These are phyloP conservation scores for Neofusicoccum cordaticola DNA, from an alignment of 2,329 filamentous ascomycete genomes.

Conservation along the genomic window DNA sequence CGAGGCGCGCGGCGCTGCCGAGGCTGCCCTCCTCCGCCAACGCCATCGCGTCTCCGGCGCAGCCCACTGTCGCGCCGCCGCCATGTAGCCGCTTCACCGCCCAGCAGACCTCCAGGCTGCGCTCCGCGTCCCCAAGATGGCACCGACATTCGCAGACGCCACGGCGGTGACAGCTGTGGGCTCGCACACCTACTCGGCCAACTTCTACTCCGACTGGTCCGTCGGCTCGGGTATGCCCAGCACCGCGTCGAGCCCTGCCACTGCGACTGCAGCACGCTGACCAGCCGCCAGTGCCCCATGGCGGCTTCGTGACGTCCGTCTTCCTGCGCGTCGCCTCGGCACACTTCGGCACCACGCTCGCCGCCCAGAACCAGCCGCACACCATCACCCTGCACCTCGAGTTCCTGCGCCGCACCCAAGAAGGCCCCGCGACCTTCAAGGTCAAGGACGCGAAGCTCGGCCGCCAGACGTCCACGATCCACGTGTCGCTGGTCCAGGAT, in stretches of 20 bases:
- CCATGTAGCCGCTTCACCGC: not conserved
- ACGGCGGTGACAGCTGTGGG: constrained; percentile 48
- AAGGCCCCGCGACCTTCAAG: constrained; percentile 55
- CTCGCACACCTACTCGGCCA: constrained; percentile 57
- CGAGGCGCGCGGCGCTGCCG: not conserved
- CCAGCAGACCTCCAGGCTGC: not conserved
- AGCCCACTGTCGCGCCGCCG: not conserved
- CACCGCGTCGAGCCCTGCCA: constrained; percentile 31
- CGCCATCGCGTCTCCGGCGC: not conserved
- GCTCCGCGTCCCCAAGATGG: constrained; percentile 23
- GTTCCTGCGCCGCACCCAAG: constrained; percentile 63
- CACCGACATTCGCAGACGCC: constrained; percentile 45
- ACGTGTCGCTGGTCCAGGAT: constrained; percentile 58
- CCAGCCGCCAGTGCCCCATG: constrained; percentile 61
- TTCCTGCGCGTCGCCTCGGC: constrained; percentile 58
- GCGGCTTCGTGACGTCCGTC: constrained; percentile 64
- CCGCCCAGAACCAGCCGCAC: constrained; percentile 58
- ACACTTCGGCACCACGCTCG: constrained; percentile 59
- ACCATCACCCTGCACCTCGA: constrained; percentile 64
- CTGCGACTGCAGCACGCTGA: not conserved
- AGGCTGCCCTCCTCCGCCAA: not conserved
- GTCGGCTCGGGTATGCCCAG: constrained; percentile 62
- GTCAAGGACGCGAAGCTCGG: constrained; percentile 65
- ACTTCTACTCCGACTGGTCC: constrained; percentile 59
- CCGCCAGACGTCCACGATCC: constrained; percentile 60